These are phyloP conservation scores for Geranium incanum DNA, from an alignment of 441 rosid species.

Conservation along the genomic window DNA sequence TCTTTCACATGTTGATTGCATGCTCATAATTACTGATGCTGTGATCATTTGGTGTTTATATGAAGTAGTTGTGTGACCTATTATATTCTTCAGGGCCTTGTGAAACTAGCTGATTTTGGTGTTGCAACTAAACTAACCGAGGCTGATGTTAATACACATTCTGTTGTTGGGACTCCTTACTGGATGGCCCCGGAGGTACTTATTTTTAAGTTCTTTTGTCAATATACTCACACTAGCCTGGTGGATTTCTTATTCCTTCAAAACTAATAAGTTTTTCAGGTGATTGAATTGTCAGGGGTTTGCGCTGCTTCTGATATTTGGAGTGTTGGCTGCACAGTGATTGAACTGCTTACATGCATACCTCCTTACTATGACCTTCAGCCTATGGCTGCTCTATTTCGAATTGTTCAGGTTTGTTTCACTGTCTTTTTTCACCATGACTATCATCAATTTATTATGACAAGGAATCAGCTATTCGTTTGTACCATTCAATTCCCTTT, in stretches of 20 bases:
- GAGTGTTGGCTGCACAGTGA: slow-evolving; percentile 99
- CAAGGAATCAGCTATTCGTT: slow-evolving; percentile 12
- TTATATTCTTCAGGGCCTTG: slow-evolving; percentile 61
- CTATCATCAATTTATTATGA: slow-evolving; percentile 4
- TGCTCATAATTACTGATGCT: background rate
- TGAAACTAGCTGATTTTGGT: slow-evolving; percentile 99
- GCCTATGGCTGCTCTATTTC: slow-evolving; percentile 99
- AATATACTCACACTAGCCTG: background rate
- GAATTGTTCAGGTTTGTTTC: slow-evolving; percentile 84
- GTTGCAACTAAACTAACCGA: slow-evolving; percentile 98
- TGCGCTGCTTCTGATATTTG: slow-evolving; percentile 99
- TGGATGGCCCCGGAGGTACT: slow-evolving; percentile 99
- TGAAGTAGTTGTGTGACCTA: background rate
- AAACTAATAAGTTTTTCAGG: slow-evolving; percentile 44
- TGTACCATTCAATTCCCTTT: background rate
- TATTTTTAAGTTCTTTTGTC: slow-evolving; percentile 7
- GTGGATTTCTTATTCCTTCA: slow-evolving; percentile 16
- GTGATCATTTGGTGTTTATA: background rate
- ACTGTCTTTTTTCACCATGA: slow-evolving; percentile 2
- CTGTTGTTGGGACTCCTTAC: slow-evolving; percentile 98
- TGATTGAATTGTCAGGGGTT: slow-evolving; percentile 98
- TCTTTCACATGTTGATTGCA: background rate
- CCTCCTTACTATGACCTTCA: slow-evolving; percentile 99
- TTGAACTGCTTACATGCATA: slow-evolving; percentile 90
- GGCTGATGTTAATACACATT: slow-evolving; percentile 97